Evolutionary conservation across 1,284 basidiomycete genomes (phyloP).

Genomic region (Thecaphora thlaspeos): DNA sequence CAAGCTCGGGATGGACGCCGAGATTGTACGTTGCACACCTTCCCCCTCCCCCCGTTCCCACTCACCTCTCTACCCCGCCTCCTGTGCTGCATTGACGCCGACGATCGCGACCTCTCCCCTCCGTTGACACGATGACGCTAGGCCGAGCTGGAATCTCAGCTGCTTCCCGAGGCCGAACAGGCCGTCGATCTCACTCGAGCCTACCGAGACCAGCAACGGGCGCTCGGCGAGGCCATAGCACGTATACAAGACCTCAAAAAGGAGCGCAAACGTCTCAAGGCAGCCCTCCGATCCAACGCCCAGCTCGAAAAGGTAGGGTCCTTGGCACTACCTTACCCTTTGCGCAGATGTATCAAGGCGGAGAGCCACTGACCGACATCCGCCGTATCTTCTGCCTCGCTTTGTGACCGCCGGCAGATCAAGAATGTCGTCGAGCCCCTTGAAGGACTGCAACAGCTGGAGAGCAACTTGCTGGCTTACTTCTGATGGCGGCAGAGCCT

Average conservation of each 20-base stretch:
- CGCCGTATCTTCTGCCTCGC: no score
- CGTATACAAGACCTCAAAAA: slow-evolving; percentile 14
- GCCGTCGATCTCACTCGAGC: slow-evolving; percentile 25
- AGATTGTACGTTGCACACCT: slow-evolving; percentile 17
- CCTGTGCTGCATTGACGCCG: background rate
- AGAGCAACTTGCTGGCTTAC: background rate
- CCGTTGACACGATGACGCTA: background rate
- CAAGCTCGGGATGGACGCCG: slow-evolving; percentile 19
- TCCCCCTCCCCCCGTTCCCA: background rate
- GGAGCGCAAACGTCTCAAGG: slow-evolving; percentile 15
- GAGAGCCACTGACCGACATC: no score
- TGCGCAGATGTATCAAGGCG: no score
- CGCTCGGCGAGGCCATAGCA: slow-evolving; percentile 8
- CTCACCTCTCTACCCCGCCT: background rate
- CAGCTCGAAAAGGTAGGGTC: background rate
- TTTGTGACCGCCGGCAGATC: background rate
- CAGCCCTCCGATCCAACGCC: slow-evolving; percentile 2
- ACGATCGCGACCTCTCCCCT: no score
- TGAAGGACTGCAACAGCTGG: background rate
- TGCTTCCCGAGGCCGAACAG: slow-evolving; percentile 38
- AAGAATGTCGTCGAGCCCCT: background rate
- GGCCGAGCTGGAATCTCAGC: slow-evolving; percentile 22
- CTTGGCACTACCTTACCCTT: no score
- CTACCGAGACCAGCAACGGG: slow-evolving; percentile 11
- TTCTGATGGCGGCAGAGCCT: no score